Evolutionary conservation across 805 yeast genomes (phyloP).

Genomic region (Isabelozyma heimii): DNA sequence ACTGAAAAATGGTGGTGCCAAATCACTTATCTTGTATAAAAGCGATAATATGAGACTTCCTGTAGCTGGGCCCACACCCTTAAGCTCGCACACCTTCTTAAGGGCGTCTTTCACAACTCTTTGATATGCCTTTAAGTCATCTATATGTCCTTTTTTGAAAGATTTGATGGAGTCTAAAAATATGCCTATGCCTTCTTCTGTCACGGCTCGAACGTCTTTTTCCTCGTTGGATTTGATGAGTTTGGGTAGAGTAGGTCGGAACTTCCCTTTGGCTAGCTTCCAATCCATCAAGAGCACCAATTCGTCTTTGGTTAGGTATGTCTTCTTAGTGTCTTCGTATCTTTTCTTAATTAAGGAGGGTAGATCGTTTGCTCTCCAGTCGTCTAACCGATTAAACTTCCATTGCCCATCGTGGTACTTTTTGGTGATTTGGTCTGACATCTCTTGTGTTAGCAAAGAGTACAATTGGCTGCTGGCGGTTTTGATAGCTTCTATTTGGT

Average conservation of each 20-base stretch:
- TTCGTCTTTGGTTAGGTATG: slow-evolving; percentile 38
- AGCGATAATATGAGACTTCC: slow-evolving; percentile 43
- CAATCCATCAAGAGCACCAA: slow-evolving; percentile 44
- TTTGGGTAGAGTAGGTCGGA: slow-evolving; percentile 43
- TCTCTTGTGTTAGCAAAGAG: slow-evolving; percentile 19
- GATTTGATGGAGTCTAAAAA: slow-evolving; percentile 8
- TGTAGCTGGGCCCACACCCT: slow-evolving; percentile 53
- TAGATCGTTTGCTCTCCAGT: slow-evolving; percentile 31
- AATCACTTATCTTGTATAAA: slow-evolving; percentile 12
- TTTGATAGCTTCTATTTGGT: not conserved
- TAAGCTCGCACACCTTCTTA: slow-evolving; percentile 30
- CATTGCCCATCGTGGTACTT: slow-evolving; percentile 20
- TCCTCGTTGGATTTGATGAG: slow-evolving; percentile 36
- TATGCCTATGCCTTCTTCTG: slow-evolving; percentile 23
- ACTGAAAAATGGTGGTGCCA: slow-evolving; percentile 46
- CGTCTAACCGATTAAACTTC: slow-evolving; percentile 33
- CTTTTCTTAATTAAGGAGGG: slow-evolving; percentile 26
- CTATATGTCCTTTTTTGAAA: not conserved
- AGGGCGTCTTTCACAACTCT: slow-evolving; percentile 19
- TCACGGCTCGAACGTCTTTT: slow-evolving; percentile 22
- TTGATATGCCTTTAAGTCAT: slow-evolving; percentile 11
- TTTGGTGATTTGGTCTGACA: slow-evolving; percentile 23
- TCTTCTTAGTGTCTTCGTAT: slow-evolving; percentile 11
- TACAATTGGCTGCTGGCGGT: slow-evolving; percentile 22
- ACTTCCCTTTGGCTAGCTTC: slow-evolving; percentile 46